Conservation (phyloP, 129 eudicot genomes). For the Rutidosis leptorrhynchoides region DNA sequence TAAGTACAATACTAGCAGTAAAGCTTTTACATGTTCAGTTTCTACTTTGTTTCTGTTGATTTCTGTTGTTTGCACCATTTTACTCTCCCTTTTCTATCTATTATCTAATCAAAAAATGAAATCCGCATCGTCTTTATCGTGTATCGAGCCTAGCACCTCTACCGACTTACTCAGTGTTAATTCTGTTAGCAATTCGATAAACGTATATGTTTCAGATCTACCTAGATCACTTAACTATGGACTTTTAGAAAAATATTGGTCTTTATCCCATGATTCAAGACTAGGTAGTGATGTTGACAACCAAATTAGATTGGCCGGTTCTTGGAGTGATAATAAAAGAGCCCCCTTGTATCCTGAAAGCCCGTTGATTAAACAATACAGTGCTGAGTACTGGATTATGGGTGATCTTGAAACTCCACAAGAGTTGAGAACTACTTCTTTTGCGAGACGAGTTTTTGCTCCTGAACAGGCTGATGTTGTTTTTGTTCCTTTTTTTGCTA, state of each 20-base stretch:
- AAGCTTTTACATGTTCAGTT: slow-evolving; percentile 31
- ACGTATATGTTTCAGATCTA: slow-evolving; percentile 69
- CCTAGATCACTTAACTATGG: slow-evolving; percentile 92
- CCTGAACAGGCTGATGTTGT: slow-evolving; percentile 69
- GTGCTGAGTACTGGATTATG: slow-evolving; percentile 95
- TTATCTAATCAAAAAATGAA: slow-evolving; percentile 26
- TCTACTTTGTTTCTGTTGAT: slow-evolving; percentile 29
- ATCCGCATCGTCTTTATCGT: slow-evolving; percentile 35
- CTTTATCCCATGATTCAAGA: slow-evolving; percentile 56
- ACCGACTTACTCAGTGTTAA: slow-evolving; percentile 21
- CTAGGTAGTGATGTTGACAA: slow-evolving; percentile 82
- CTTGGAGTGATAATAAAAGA: slow-evolving; percentile 13
- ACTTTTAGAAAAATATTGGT: slow-evolving; percentile 72
- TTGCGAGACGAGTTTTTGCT: slow-evolving; percentile 70
- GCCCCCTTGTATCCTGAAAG: slow-evolving; percentile 70
- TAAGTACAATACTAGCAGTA: slow-evolving; percentile 22
- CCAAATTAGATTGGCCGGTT: slow-evolving; percentile 43
- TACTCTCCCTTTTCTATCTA: slow-evolving; percentile 28
- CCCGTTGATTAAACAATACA: slow-evolving; percentile 92
- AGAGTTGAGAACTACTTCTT: slow-evolving; percentile 49
- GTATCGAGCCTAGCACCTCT: slow-evolving; percentile 39
- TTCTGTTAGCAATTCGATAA: slow-evolving; percentile 40
- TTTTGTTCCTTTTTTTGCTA: slow-evolving; percentile 92
- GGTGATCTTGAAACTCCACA: slow-evolving; percentile 75
- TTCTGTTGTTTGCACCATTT: slow-evolving; percentile 27